phyloP scores from a whole-genome alignment of 345 rosid genomes.

The Eucalyptus shirleyi region DNA sequence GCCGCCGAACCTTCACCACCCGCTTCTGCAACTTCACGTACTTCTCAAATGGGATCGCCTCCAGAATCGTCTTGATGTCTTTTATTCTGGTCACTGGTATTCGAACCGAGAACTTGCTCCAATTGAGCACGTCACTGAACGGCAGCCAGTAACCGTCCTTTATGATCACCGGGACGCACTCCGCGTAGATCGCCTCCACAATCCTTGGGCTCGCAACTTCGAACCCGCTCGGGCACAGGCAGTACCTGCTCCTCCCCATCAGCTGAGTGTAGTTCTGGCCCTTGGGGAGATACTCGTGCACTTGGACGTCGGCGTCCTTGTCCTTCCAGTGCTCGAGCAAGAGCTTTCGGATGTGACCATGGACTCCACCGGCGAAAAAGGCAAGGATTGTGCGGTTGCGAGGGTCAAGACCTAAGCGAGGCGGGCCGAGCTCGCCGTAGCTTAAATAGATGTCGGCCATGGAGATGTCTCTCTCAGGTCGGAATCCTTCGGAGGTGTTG shows the following conservation, averaged over 20 bases:
- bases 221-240: background rate
- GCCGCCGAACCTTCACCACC: slow-evolving; percentile 19
- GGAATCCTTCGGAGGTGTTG: slow-evolving; percentile 56
- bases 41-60: slow-evolving; percentile 11
- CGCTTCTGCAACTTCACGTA: slow-evolving; percentile 24
- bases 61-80: slow-evolving; percentile 30
- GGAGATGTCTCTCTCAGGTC: slow-evolving; percentile 46
- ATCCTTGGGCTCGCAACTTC: background rate
- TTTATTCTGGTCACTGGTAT: background rate
- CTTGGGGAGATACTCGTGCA: slow-evolving; percentile 20
- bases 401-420: background rate
- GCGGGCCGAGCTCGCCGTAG: background rate
- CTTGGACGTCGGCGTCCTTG: slow-evolving; percentile 41
- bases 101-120: background rate
- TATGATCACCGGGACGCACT: background rate
- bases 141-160: background rate
- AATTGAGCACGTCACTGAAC: background rate
- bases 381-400: slow-evolving; percentile 33
- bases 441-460: slow-evolving; percentile 35
- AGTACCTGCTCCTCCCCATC: slow-evolving; percentile 43
- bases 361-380: slow-evolving; percentile 61
- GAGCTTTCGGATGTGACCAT: slow-evolving; percentile 32
- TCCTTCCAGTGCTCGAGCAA: slow-evolving; percentile 56
- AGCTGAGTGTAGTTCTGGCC: slow-evolving; percentile 17
- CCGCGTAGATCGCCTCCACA: background rate